These are phyloP conservation scores for Linum usitatissimum DNA, from an alignment of 345 rosid species.

Conservation along the genomic window DNA sequence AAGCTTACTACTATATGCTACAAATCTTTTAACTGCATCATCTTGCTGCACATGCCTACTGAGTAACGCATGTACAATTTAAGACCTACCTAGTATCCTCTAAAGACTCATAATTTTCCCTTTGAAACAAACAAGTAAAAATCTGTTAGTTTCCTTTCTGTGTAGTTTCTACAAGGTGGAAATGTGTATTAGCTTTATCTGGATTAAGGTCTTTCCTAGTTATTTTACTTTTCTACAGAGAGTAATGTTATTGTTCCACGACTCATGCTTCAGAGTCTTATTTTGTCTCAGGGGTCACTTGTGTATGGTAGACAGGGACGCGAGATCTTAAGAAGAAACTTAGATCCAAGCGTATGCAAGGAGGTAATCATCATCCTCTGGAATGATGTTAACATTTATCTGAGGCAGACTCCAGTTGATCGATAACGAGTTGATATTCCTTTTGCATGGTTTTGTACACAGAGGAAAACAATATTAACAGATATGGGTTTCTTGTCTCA, in stretches of 20 bases:
- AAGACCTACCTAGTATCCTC: neutral
- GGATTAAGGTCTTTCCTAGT: neutral
- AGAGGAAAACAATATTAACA: neutral
- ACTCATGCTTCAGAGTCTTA: conserved; percentile 2
- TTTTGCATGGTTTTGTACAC: neutral
- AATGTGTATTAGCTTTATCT: neutral
- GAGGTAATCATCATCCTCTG: conserved; percentile 40
- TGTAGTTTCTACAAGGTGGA: too few species aligned
- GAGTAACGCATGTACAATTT: neutral
- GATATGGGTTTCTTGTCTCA: neutral
- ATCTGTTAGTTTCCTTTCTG: neutral
- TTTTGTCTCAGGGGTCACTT: conserved; percentile 65
- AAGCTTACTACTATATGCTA: too few species aligned
- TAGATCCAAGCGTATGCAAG: conserved; percentile 68
- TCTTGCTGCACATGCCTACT: neutral
- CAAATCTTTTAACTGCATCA: too few species aligned
- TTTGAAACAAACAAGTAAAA: neutral
- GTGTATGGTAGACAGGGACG: conserved; percentile 84
- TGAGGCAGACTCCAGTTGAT: neutral
- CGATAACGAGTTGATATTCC: neutral
- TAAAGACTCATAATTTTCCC: neutral
- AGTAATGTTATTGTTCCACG: neutral
- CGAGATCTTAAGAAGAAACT: conserved; percentile 69
- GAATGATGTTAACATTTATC: neutral
- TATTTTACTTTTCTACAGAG: neutral